phyloP scores from a whole-genome alignment of 768 basidiomycete species.

The Suillus alpinus region DNA sequence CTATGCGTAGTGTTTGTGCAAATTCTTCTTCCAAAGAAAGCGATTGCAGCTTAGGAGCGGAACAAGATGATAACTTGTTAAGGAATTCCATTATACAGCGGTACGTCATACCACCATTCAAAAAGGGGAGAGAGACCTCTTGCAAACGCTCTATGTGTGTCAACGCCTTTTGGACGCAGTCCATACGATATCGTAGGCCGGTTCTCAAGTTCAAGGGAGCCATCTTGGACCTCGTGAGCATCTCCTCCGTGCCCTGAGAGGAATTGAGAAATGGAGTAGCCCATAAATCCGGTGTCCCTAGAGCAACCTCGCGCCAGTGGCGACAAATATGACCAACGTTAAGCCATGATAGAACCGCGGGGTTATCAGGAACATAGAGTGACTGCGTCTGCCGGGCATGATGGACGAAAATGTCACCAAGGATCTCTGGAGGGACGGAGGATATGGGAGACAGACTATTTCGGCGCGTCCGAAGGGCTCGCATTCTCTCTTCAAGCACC shows the following conservation, averaged over 20 bases:
- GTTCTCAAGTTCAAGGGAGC: constrained; percentile 24
- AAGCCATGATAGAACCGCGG: constrained; percentile 1
- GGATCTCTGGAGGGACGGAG: constrained; percentile 6
- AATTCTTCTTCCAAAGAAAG: constrained; percentile 24
- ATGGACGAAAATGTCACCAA: constrained; percentile 1
- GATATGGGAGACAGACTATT: constrained; percentile 4
- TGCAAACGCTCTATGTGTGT: constrained; percentile 33
- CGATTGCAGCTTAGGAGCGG: constrained; percentile 33
- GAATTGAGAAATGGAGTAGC: constrained; percentile 31
- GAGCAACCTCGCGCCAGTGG: constrained; percentile 41
- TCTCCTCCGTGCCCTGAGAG: constrained; percentile 38
- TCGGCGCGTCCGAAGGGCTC: constrained; percentile 1
- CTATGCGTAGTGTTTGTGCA: background rate
- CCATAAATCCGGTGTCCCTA: constrained; percentile 41
- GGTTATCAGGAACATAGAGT: background rate
- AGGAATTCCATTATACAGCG: constrained; percentile 27
- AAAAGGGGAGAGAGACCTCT: constrained; percentile 27
- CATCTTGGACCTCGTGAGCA: constrained; percentile 44
- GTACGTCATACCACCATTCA: constrained; percentile 19
- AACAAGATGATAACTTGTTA: constrained; percentile 13
- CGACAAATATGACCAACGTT: constrained; percentile 6
- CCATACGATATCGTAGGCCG: constrained; percentile 28
- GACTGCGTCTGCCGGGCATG: background rate
- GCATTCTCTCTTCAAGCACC: background rate
- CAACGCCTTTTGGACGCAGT: constrained; percentile 29